A percentile compares a stretch with the other conserved stretches of the same genome.
Conservation (phyloP, 306 rosid species). For the Trifolium dubium region DNA sequence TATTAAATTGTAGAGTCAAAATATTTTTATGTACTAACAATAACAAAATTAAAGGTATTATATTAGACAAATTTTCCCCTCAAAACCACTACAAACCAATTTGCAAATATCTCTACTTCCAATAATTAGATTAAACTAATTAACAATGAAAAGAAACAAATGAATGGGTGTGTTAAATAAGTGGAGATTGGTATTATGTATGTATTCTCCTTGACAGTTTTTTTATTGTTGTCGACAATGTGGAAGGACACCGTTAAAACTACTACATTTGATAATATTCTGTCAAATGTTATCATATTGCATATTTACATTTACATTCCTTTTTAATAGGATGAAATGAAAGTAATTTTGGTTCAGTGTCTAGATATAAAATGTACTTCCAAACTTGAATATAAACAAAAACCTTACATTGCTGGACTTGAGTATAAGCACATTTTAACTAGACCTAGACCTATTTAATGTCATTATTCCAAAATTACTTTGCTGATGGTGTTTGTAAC, state of each 20-base stretch:
- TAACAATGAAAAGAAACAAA: background rate
- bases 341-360: background rate
- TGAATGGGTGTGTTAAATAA: background rate
- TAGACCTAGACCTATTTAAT: background rate
- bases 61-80: background rate
- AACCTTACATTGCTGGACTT: background rate
- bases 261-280: slow-evolving; percentile 4
- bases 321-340: slow-evolving; percentile 3
- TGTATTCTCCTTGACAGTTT: background rate
- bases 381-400: background rate
- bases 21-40: background rate
- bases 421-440: background rate
- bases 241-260: background rate
- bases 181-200: background rate
- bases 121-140: background rate
- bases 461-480: background rate
- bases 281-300: background rate
- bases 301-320: background rate
- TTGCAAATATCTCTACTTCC: background rate
- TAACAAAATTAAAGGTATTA: background rate
- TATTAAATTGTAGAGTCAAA: background rate
- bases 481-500: slow-evolving; percentile 12
- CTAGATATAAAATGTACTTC: background rate
- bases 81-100: background rate
- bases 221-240: background rate